Conservation (phyloP, 345 rosid genomes). For the Citrus sp. region DNA sequence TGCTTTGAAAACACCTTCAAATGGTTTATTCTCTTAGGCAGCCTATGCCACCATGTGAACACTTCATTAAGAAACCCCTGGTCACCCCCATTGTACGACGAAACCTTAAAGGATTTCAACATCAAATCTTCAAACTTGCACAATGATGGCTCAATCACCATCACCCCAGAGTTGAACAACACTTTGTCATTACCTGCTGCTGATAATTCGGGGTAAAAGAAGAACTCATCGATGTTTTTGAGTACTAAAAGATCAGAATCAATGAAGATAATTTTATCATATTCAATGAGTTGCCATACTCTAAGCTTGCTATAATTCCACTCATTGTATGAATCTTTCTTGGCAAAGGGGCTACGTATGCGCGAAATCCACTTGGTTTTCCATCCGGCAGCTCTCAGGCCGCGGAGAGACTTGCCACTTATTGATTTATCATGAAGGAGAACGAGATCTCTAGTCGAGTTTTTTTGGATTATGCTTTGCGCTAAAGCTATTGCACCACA, state of each 20-base stretch:
- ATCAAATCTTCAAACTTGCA: conserved; percentile 63
- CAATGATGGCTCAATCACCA: conserved; percentile 80
- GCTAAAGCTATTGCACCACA: conserved; percentile 92
- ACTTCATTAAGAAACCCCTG: conserved; percentile 81
- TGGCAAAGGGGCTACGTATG: conserved; percentile 61
- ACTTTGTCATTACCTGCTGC: conserved; percentile 41
- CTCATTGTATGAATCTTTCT: conserved; percentile 60
- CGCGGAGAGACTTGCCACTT: conserved; percentile 34
- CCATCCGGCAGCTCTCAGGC: conserved; percentile 70
- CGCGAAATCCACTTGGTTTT: conserved; percentile 39
- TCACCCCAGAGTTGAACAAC: conserved; percentile 76
- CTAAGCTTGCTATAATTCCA: conserved; percentile 94
- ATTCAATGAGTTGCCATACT: conserved; percentile 59
- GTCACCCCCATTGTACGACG: conserved; percentile 82
- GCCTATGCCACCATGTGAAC: conserved; percentile 88
- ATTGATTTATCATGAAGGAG: conserved; percentile 65
- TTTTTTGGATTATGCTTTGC: conserved; percentile 60
- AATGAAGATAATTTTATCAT: conserved; percentile 65
- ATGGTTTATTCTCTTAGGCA: conserved; percentile 47
- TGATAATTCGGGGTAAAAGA: conserved; percentile 61
- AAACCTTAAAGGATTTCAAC: conserved; percentile 32
- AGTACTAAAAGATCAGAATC: conserved; percentile 66
- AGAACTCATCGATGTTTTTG: conserved; percentile 51
- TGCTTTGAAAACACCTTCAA: conserved; percentile 35
- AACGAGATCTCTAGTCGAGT: conserved; percentile 49